phyloP scores from a whole-genome alignment of 352 stramenopile species.

The Achlya hypogyna region DNA sequence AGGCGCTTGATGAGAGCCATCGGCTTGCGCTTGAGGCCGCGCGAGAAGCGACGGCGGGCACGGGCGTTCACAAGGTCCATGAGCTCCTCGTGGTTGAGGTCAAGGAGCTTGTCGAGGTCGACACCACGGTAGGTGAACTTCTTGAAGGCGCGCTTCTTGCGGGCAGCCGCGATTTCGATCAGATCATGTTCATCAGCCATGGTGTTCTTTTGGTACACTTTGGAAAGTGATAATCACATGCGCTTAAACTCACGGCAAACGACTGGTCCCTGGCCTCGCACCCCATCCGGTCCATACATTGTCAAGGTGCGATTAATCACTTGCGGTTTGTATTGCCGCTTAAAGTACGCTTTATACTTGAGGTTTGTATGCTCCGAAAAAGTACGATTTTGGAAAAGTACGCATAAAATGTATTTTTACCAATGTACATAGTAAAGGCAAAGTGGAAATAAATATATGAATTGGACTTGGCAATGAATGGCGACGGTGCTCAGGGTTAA shows the following conservation, averaged over 20 bases:
- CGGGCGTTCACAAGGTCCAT: constrained; percentile 97
- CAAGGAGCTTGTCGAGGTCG: constrained; percentile 98
- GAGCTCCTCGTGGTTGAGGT: constrained; percentile 99
- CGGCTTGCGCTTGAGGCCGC: constrained; percentile 98
- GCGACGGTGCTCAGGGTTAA: too few species aligned
- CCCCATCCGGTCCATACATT: not conserved
- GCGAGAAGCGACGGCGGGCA: constrained; percentile 96
- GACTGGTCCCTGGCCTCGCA: not conserved
- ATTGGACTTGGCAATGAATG: too few species aligned
- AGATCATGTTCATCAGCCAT: constrained; percentile 17
- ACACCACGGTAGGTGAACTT: constrained; percentile 99
- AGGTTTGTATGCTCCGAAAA: too few species aligned
- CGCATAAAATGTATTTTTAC: too few species aligned
- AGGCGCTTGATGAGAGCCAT: constrained; percentile 99
- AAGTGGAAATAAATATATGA: too few species aligned
- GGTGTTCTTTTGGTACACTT: constrained; percentile 19
- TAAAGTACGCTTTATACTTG: too few species aligned
- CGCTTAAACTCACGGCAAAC: not conserved
- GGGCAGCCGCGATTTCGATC: constrained; percentile 84
- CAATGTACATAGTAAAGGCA: too few species aligned
- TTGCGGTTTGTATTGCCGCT: too few species aligned
- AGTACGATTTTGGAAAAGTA: too few species aligned
- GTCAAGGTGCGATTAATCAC: too few species aligned
- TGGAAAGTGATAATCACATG: constrained; percentile 8
- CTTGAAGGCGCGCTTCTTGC: constrained; percentile 99